phyloP scores from a whole-genome alignment of 2,329 filamentous ascomycete species.

The Calcarisporium arbuscula region DNA sequence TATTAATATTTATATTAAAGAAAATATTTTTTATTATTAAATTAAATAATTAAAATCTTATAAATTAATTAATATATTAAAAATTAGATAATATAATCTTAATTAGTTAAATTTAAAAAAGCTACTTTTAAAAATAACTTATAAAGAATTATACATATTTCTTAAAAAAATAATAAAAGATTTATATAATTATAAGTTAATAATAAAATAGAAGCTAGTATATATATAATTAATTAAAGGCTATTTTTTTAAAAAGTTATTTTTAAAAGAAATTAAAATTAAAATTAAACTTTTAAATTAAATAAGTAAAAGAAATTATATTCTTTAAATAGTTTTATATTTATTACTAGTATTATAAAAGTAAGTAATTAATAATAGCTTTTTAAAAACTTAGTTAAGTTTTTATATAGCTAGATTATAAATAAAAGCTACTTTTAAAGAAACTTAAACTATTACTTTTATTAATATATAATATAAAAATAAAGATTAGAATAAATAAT shows the following conservation, averaged over 20 bases:
- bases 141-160: neutral
- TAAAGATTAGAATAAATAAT: neutral
- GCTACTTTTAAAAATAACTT: neutral
- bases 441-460: neutral
- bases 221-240: neutral
- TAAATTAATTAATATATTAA: neutral
- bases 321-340: neutral
- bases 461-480: neutral
- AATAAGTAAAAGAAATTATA: neutral
- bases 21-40: neutral
- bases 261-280: neutral
- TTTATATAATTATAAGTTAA: neutral
- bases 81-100: neutral
- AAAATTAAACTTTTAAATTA: neutral
- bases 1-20: neutral
- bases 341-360: neutral
- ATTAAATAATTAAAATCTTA: neutral
- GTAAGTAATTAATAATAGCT: neutral
- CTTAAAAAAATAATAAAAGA: neutral
- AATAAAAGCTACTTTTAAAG: neutral
- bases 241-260: neutral
- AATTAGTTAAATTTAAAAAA: neutral
- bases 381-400: neutral
- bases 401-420: neutral
- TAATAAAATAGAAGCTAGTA: neutral